Conservation (phyloP, 192 early-diverging fungal species). For the Backusella tuberculispora region DNA sequence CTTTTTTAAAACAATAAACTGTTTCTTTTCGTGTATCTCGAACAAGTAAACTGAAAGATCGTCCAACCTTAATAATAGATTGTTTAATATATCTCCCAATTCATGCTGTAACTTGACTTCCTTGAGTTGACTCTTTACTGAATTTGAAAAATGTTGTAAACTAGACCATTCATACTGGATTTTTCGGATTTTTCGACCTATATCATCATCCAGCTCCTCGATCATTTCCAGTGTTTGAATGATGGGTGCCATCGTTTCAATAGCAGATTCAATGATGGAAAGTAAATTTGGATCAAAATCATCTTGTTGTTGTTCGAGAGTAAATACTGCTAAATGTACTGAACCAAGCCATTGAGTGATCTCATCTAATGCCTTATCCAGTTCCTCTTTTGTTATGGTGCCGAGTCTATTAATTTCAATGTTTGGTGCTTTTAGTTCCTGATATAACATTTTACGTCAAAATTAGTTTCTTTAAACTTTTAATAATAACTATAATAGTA, state of each 20-base stretch:
- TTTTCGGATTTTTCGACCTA: slow-evolving; percentile 21
- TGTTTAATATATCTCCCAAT: slow-evolving; percentile 41
- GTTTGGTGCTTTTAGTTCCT: neutral
- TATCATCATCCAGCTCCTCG: slow-evolving; percentile 10
- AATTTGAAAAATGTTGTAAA: slow-evolving; percentile 55
- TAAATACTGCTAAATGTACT: slow-evolving; percentile 57
- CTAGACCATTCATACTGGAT: slow-evolving; percentile 60
- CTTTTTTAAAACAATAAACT: slow-evolving; percentile 10
- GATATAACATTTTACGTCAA: neutral
- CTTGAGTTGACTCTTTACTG: slow-evolving; percentile 52
- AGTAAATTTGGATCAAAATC: slow-evolving; percentile 33
- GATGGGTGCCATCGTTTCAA: slow-evolving; percentile 50
- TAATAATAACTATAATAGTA: neutral
- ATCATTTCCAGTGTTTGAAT: slow-evolving; percentile 44
- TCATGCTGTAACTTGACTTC: slow-evolving; percentile 42
- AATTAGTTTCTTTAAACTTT: neutral
- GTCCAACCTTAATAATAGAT: slow-evolving; percentile 44
- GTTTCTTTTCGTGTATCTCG: slow-evolving; percentile 47
- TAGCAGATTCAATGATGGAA: slow-evolving; percentile 45
- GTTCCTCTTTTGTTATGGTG: neutral
- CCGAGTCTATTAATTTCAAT: slow-evolving; percentile 1
- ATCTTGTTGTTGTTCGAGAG: slow-evolving; percentile 53
- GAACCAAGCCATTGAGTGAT: slow-evolving; percentile 53
- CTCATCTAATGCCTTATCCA: neutral
- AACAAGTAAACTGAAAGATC: slow-evolving; percentile 48